Conservation (phyloP, 2,329 filamentous ascomycete species). For the Dothideomycetes sp. region DNA sequence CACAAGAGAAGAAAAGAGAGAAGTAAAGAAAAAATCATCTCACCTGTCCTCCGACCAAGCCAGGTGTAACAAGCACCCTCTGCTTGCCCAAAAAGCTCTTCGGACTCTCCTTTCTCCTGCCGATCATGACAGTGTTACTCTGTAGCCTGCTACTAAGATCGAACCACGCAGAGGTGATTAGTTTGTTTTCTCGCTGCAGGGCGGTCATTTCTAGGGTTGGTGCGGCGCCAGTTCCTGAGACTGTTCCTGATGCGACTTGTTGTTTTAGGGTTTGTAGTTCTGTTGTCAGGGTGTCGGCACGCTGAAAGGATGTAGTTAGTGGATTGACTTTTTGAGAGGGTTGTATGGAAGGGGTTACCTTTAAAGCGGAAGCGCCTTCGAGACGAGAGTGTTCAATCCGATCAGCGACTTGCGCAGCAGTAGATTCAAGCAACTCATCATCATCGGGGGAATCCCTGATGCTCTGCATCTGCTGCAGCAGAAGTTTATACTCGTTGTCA, state of each 20-base stretch:
- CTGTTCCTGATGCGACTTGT: constrained; percentile 1
- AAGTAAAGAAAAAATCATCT: not conserved
- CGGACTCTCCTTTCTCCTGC: constrained; percentile 63
- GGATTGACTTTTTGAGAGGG: not conserved
- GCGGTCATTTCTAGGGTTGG: constrained; percentile 47
- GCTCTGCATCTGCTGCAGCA: constrained; percentile 17
- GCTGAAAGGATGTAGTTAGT: constrained; percentile 6
- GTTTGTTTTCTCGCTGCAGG: constrained; percentile 65
- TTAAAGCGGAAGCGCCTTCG: constrained; percentile 6
- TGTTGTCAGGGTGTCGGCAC: constrained; percentile 7
- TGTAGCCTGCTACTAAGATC: constrained; percentile 69
- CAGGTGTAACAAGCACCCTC: constrained; percentile 38
- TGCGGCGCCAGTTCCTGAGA: not conserved
- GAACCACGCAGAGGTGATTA: constrained; percentile 81
- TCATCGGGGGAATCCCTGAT: constrained; percentile 15
- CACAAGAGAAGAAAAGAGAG: too few species aligned
- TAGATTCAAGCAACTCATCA: constrained; percentile 12
- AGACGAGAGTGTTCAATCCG: constrained; percentile 15
- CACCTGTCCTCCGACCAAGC: constrained; percentile 10
- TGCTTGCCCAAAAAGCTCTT: constrained; percentile 82
- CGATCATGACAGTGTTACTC: constrained; percentile 72
- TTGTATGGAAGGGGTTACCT: constrained; percentile 4
- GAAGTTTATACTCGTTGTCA: constrained; percentile 18
- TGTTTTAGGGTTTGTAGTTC: constrained; percentile 13
- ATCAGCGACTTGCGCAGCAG: constrained; percentile 14